A percentile compares a stretch with the other conserved stretches of the same genome.
Evolutionary conservation across 2,329 filamentous ascomycete species (phyloP).

Genomic region (Exophiala dermatitidis): DNA sequence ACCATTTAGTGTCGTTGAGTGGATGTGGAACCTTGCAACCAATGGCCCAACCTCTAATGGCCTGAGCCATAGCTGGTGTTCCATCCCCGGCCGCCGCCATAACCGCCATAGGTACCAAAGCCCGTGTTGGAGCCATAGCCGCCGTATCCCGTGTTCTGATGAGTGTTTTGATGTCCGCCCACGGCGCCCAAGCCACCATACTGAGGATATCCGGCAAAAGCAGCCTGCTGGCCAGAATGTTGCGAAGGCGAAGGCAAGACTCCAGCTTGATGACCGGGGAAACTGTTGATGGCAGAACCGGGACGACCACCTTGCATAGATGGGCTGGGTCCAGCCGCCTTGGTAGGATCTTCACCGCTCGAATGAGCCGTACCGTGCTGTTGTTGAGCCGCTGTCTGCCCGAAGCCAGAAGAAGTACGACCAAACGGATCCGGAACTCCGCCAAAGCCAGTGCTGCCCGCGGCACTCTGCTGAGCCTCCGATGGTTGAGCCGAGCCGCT

Average conservation of each 20-base stretch:
- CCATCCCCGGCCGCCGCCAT: constrained; percentile 23
- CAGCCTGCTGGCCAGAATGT: constrained; percentile 34
- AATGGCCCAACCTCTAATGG: constrained; percentile 11
- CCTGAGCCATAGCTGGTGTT: constrained; percentile 23
- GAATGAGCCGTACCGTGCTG: constrained; percentile 33
- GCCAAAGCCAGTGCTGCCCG: constrained; percentile 45
- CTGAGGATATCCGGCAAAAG: constrained; percentile 27
- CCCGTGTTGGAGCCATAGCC: constrained; percentile 25
- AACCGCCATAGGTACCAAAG: constrained; percentile 26
- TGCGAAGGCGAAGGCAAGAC: constrained; percentile 23
- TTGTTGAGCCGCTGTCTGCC: constrained; percentile 37
- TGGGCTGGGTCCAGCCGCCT: constrained; percentile 53
- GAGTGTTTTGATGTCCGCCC: constrained; percentile 19
- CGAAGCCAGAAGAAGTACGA: constrained; percentile 52
- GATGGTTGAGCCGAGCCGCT: constrained; percentile 51
- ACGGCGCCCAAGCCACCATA: constrained; percentile 23
- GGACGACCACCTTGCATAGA: constrained; percentile 57
- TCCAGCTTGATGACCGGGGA: constrained; percentile 38
- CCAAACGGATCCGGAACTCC: constrained; percentile 55
- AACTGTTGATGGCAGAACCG: constrained; percentile 55
- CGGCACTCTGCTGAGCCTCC: constrained; percentile 47
- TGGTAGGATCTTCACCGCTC: constrained; percentile 47
- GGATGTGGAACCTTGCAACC: no score
- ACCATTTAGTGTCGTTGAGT: no score
- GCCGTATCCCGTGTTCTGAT: constrained; percentile 24